Percentiles rank a stretch among this genome's conserved stretches.
These are phyloP conservation scores for Ploettnerulaceae sp. DNA, from an alignment of 2,329 filamentous ascomycete species.

Conservation along the genomic window DNA sequence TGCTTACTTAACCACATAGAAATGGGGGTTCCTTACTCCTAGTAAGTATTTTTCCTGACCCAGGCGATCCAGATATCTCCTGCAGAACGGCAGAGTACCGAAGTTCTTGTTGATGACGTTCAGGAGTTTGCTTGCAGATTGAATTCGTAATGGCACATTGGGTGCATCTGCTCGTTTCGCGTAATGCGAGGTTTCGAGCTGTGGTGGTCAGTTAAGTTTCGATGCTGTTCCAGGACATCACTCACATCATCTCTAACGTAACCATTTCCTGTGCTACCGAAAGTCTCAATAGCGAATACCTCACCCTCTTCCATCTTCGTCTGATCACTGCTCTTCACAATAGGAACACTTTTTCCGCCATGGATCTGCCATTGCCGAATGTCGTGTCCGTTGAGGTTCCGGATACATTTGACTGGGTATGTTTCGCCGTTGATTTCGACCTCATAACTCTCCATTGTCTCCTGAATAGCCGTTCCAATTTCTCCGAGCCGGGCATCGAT, in stretches of 20 bases:
- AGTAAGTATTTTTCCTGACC: constrained; percentile 92
- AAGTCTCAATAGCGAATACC: constrained; percentile 92
- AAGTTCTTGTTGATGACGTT: constrained; percentile 96
- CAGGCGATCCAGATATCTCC: constrained; percentile 86
- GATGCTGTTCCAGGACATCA: constrained; percentile 14
- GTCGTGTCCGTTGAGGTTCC: constrained; percentile 64
- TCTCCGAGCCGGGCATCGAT: constrained; percentile 83
- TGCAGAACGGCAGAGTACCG: constrained; percentile 84
- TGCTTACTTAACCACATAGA: not conserved
- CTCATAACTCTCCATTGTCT: constrained; percentile 59
- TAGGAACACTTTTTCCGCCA: constrained; percentile 87
- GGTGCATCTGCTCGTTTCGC: constrained; percentile 68
- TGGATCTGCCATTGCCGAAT: constrained; percentile 89
- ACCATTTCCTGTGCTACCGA: constrained; percentile 87
- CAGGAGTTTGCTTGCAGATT: constrained; percentile 79
- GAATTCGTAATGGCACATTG: constrained; percentile 69
- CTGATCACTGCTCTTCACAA: constrained; percentile 80
- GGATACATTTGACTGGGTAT: constrained; percentile 50
- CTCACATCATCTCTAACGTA: constrained; percentile 79
- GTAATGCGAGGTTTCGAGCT: constrained; percentile 84
- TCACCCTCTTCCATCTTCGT: constrained; percentile 99
- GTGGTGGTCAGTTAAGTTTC: constrained; percentile 17
- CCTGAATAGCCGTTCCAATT: constrained; percentile 53
- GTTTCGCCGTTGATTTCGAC: constrained; percentile 49
- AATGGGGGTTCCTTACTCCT: constrained; percentile 54